A percentile compares a stretch with the other conserved stretches of the same genome.
phyloP scores from a whole-genome alignment of 331 rosid species.

The Malus hybrid region DNA sequence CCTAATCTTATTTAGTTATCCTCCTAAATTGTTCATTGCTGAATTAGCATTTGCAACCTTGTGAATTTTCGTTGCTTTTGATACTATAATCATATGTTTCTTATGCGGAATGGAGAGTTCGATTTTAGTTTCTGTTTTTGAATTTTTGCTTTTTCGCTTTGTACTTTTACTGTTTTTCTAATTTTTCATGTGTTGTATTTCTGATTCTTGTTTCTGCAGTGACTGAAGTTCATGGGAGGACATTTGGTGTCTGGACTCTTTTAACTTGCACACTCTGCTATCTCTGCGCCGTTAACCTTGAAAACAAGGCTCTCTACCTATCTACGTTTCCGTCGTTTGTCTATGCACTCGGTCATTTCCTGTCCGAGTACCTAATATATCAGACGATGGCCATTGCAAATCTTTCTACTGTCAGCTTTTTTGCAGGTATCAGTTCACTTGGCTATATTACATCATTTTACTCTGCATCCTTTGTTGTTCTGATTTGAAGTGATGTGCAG shows the following conservation, averaged over 20 bases:
- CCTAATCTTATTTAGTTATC: not conserved
- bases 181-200: conserved; percentile 1
- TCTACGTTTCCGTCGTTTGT: conserved; percentile 77
- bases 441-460: not conserved
- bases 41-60: not conserved
- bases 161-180: not conserved
- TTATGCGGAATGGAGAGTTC: not conserved
- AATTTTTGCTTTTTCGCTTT: not conserved
- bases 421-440: conserved; percentile 59
- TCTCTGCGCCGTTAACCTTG: conserved; percentile 87
- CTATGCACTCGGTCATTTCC: conserved; percentile 88
- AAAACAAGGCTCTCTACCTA: conserved; percentile 72
- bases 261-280: conserved; percentile 93
- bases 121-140: not conserved
- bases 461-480: no score
- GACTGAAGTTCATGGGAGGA: conserved; percentile 95
- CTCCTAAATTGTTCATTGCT: not conserved
- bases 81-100: not conserved
- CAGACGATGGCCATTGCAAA: conserved; percentile 66
- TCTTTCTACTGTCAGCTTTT: conserved; percentile 66
- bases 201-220: conserved; percentile 26
- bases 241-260: conserved; percentile 92
- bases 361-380: conserved; percentile 65
- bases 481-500: no score
- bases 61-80: not conserved